Conservation (phyloP, 1,284 basidiomycete species). For the Puccinia polysora region DNA sequence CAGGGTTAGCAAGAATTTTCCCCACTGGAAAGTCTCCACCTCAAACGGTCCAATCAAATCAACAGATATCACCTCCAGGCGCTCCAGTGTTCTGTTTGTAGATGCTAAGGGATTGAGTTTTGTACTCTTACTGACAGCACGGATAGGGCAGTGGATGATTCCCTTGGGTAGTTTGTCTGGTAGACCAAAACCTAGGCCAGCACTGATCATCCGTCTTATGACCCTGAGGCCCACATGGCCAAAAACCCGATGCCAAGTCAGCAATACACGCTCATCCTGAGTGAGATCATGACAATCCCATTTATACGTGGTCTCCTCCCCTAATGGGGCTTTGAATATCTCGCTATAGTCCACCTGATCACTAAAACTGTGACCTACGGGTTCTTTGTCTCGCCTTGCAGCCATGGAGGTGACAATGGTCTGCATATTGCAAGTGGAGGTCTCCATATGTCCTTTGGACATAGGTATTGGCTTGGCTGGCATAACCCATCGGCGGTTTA, state of each 20-base stretch:
- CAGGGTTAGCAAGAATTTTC: neutral
- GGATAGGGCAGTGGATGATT: neutral
- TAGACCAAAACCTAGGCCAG: neutral
- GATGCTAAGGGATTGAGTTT: neutral
- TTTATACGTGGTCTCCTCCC: no score
- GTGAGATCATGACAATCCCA: no score
- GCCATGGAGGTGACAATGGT: no score
- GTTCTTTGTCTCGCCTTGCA: no score
- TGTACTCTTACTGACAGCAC: neutral
- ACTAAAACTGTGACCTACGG: no score
- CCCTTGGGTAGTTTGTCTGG: neutral
- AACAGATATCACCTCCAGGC: neutral
- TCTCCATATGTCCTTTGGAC: no score
- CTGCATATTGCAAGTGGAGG: no score
- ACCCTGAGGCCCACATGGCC: neutral
- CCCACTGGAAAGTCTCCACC: neutral
- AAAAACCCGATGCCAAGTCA: slow-evolving; percentile 8
- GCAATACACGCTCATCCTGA: no score
- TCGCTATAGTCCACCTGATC: no score
- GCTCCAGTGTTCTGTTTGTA: neutral
- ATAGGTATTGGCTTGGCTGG: no score
- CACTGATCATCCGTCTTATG: neutral
- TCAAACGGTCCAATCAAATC: slow-evolving; percentile 22
- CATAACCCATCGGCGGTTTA: no score
- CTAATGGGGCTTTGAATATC: no score